phyloP scores from a whole-genome alignment of 441 rosid species.

The Raphanus hybrid region DNA sequence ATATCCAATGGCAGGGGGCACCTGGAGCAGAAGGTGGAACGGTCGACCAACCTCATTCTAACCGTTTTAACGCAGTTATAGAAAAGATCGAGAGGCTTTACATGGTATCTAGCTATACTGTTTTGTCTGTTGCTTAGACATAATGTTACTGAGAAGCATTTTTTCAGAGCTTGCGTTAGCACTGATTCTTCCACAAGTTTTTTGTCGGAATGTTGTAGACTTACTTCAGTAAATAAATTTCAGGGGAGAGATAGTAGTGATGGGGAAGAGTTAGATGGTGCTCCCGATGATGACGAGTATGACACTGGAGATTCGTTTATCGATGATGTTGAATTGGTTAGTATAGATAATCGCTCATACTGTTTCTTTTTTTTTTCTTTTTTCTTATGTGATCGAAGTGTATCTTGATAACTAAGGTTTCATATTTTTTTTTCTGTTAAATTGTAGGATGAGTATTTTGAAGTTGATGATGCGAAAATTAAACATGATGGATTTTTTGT shows the following conservation, averaged over 20 bases:
- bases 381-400: neutral
- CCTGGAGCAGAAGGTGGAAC: conserved; percentile 50
- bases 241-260: conserved; percentile 99
- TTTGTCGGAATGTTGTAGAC: neutral
- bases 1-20: conserved; percentile 55
- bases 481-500: conserved; percentile 97
- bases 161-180: neutral
- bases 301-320: conserved; percentile 99
- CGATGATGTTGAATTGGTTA: conserved; percentile 94
- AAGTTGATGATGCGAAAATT: conserved; percentile 91
- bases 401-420: conserved; percentile 7
- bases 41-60: conserved; percentile 66
- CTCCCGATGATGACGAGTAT: conserved; percentile 96
- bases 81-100: conserved; percentile 99
- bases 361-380: neutral
- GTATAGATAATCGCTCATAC: conserved; percentile 41
- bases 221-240: conserved; percentile 23
- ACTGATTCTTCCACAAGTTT: neutral
- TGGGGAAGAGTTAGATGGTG: conserved; percentile 86
- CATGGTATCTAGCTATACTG: conserved; percentile 56
- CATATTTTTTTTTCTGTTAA: conserved; percentile 15
- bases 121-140: conserved; percentile 9
- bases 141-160: neutral
- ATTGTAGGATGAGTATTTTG: conserved; percentile 96
- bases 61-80: conserved; percentile 92